Conservation (phyloP, 768 basidiomycete species). For the Tubosaeta sp. region DNA sequence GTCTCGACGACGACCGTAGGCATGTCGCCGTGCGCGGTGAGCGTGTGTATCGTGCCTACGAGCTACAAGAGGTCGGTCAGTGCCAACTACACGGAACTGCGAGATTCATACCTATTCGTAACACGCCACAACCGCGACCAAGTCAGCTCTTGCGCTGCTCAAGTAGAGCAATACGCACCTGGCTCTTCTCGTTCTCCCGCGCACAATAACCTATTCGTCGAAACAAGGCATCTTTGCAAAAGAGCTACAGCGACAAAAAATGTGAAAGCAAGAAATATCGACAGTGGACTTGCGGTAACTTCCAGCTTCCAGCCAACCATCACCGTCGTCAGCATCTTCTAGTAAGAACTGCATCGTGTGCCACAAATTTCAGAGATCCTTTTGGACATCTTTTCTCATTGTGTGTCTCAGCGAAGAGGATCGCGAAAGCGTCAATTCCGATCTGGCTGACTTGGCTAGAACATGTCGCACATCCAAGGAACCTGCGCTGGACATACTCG, state of each 20-base stretch:
- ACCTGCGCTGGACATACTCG: slow-evolving; percentile 5
- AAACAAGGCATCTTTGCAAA: slow-evolving; percentile 83
- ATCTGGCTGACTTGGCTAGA: too few relatives aligned
- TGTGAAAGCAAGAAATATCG: slow-evolving; percentile 6
- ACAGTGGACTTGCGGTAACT: too few relatives aligned
- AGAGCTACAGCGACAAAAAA: slow-evolving; percentile 45
- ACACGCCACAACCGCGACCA: slow-evolving; percentile 72
- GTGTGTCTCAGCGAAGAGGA: too few relatives aligned
- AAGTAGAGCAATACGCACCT: slow-evolving; percentile 56
- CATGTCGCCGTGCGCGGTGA: slow-evolving; percentile 50
- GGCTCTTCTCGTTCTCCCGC: slow-evolving; percentile 65
- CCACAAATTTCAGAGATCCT: too few relatives aligned
- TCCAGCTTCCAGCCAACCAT: too few relatives aligned
- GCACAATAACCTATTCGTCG: slow-evolving; percentile 81
- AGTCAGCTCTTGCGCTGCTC: slow-evolving; percentile 61
- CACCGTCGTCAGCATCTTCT: too few relatives aligned
- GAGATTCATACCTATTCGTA: slow-evolving; percentile 64
- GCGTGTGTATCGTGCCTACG: slow-evolving; percentile 58
- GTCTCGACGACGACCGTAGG: slow-evolving; percentile 40
- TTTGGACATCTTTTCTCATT: too few relatives aligned
- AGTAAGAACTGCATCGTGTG: too few relatives aligned
- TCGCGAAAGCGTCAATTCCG: too few relatives aligned
- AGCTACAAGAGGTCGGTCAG: slow-evolving; percentile 38
- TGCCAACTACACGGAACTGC: too few relatives aligned
- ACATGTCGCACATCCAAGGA: neutral